A percentile compares a stretch with the other conserved stretches of the same genome.
phyloP scores from a whole-genome alignment of 2,329 filamentous ascomycete genomes.

The Plenodomus biglobosus region DNA sequence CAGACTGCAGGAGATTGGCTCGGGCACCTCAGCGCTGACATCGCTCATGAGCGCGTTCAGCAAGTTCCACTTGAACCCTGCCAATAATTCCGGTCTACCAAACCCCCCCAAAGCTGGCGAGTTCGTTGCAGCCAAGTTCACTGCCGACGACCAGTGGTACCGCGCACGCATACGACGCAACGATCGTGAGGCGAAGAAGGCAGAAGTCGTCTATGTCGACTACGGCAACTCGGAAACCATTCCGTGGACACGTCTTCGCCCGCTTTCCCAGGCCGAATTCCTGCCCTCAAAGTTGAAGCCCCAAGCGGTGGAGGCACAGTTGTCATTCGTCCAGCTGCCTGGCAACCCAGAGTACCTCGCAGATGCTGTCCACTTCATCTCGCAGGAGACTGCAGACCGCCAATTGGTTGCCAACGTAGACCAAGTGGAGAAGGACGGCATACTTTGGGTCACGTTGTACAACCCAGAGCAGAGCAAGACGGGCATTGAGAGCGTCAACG shows the following conservation, averaged over 20 bases:
- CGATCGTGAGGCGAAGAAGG: slow-evolving; percentile 81
- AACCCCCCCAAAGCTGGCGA: slow-evolving; percentile 87
- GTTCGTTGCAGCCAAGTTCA: slow-evolving; percentile 87
- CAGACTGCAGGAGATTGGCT: slow-evolving; percentile 88
- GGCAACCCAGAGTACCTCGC: slow-evolving; percentile 72
- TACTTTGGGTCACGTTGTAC: slow-evolving; percentile 84
- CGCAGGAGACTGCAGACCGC: slow-evolving; percentile 71
- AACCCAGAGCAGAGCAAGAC: slow-evolving; percentile 67
- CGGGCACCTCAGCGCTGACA: slow-evolving; percentile 81
- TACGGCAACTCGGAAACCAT: slow-evolving; percentile 93
- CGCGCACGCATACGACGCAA: slow-evolving; percentile 87
- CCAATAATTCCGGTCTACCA: slow-evolving; percentile 73
- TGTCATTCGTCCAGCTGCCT: slow-evolving; percentile 89
- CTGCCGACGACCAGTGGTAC: slow-evolving; percentile 90
- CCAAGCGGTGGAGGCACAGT: slow-evolving; percentile 82
- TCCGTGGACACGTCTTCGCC: slow-evolving; percentile 79
- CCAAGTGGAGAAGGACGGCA: slow-evolving; percentile 76
- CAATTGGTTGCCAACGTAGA: slow-evolving; percentile 91
- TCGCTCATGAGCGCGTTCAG: slow-evolving; percentile 89
- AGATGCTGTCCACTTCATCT: slow-evolving; percentile 76
- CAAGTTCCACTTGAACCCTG: slow-evolving; percentile 81
- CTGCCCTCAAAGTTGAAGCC: slow-evolving; percentile 72
- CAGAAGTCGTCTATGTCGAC: slow-evolving; percentile 92
- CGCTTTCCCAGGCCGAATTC: slow-evolving; percentile 80
- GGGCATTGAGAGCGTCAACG: slow-evolving; percentile 80